Percentiles rank a stretch among this genome's conserved stretches.
phyloP scores from a whole-genome alignment of 768 basidiomycete species.

The Termitomyces bulborhizus region DNA sequence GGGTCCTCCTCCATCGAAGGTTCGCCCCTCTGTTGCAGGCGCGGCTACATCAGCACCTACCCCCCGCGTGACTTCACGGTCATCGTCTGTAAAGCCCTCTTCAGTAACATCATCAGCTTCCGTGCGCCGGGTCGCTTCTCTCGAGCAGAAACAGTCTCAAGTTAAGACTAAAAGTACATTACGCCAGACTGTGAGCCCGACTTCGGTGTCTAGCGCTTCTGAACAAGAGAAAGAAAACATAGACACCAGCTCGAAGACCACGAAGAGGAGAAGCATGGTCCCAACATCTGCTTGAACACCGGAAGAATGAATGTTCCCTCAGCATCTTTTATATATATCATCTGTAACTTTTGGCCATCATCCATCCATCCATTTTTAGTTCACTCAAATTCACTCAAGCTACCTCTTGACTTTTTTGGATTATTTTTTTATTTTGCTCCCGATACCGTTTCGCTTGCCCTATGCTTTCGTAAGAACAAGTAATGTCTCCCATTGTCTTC shows the following conservation, averaged over 20 bases:
- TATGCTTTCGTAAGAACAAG: conserved; percentile 11
- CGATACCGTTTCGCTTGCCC: conserved; percentile 15
- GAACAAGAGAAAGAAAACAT: conserved; percentile 59
- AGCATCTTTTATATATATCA: conserved; percentile 7
- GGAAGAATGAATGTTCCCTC: background rate
- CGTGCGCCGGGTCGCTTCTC: conserved; percentile 27
- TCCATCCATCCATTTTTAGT: background rate
- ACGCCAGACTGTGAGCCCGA: conserved; percentile 26
- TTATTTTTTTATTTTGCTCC: conserved; percentile 19
- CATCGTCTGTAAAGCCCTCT: conserved; percentile 25
- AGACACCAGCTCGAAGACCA: conserved; percentile 21
- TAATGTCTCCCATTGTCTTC: background rate
- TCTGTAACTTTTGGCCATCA: conserved; percentile 1
- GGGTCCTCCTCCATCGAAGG: conserved; percentile 43
- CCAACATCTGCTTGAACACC: conserved; percentile 22
- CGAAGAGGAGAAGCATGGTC: conserved; percentile 25
- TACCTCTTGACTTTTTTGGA: conserved; percentile 10
- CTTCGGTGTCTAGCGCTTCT: conserved; percentile 31
- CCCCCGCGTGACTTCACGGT: conserved; percentile 26
- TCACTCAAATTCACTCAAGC: background rate
- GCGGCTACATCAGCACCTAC: conserved; percentile 34
- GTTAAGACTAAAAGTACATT: conserved; percentile 23
- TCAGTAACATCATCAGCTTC: conserved; percentile 19
- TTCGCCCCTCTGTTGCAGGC: conserved; percentile 27
- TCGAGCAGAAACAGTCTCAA: conserved; percentile 22